phyloP scores from a whole-genome alignment of 2,329 filamentous ascomycete species.

The Penicillium concentricum region DNA sequence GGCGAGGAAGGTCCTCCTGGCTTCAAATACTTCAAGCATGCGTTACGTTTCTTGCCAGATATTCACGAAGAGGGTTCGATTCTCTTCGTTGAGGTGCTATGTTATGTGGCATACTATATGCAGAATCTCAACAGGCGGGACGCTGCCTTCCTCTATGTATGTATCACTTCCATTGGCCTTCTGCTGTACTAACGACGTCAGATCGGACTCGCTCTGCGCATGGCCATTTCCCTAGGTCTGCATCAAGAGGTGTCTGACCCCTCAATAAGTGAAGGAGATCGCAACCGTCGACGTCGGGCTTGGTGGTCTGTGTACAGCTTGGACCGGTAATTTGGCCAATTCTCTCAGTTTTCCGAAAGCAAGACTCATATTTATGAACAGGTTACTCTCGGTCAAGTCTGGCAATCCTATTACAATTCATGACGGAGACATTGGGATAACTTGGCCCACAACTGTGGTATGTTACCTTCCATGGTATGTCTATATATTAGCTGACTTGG shows the following conservation, averaged over 20 bases:
- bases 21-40: slow-evolving; percentile 56
- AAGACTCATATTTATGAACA: slow-evolving; percentile 11
- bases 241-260: slow-evolving; percentile 52
- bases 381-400: slow-evolving; percentile 54
- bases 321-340: slow-evolving; percentile 39
- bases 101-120: slow-evolving; percentile 57
- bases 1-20: slow-evolving; percentile 55
- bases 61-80: slow-evolving; percentile 57
- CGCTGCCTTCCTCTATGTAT: slow-evolving; percentile 54
- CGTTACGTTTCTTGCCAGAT: slow-evolving; percentile 54
- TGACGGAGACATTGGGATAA: slow-evolving; percentile 54
- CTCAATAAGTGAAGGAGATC: slow-evolving; percentile 41
- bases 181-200: slow-evolving; percentile 14
- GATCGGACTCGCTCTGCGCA: slow-evolving; percentile 55
- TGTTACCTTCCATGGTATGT: slow-evolving; percentile 1
- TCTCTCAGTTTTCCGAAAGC: neutral
- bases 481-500: slow-evolving; percentile 1
- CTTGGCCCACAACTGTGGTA: slow-evolving; percentile 33
- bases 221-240: slow-evolving; percentile 58
- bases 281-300: slow-evolving; percentile 53
- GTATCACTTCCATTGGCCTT: neutral
- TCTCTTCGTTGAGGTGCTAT: slow-evolving; percentile 55
- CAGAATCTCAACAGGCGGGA: slow-evolving; percentile 58
- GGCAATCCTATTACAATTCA: slow-evolving; percentile 57
- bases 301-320: slow-evolving; percentile 61